These are phyloP conservation scores for Coemansia sp. DNA, from an alignment of 192 early-diverging fungal species.

Conservation along the genomic window DNA sequence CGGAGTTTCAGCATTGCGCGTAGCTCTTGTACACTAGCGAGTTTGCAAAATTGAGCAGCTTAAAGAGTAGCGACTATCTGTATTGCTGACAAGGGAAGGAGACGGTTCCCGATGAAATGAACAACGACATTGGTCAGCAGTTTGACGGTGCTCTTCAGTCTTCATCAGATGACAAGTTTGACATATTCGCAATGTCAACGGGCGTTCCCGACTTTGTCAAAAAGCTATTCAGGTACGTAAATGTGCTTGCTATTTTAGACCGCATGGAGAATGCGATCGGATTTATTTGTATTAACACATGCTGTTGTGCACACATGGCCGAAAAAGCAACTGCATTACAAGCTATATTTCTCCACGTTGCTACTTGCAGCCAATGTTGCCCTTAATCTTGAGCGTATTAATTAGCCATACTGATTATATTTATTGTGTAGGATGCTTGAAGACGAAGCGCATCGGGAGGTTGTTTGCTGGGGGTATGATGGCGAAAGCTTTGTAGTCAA, in stretches of 20 bases:
- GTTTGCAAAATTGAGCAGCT: no score
- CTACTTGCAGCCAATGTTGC: background rate
- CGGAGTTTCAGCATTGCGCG: no score
- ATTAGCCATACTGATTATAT: background rate
- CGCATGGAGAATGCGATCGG: background rate
- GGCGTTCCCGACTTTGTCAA: conserved; percentile 55
- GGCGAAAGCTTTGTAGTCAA: conserved; percentile 87
- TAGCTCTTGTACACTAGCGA: no score
- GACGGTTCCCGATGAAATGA: conserved; percentile 26
- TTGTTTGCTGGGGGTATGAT: conserved; percentile 68
- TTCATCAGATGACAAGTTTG: conserved; percentile 41
- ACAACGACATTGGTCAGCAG: conserved; percentile 29
- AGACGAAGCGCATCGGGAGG: conserved; percentile 48
- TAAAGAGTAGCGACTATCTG: background rate
- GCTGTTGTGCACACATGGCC: no score
- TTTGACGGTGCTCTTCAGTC: conserved; percentile 41
- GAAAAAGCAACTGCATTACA: background rate
- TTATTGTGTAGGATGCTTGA: conserved; percentile 48
- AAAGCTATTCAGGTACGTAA: conserved; percentile 48
- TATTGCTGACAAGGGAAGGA: background rate
- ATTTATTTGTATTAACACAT: background rate
- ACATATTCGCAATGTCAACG: conserved; percentile 50
- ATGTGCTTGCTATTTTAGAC: background rate
- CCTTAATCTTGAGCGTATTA: background rate
- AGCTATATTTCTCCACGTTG: background rate